These are phyloP conservation scores for Tylopilus sp. DNA, from an alignment of 1,284 basidiomycete species.

Conservation along the genomic window DNA sequence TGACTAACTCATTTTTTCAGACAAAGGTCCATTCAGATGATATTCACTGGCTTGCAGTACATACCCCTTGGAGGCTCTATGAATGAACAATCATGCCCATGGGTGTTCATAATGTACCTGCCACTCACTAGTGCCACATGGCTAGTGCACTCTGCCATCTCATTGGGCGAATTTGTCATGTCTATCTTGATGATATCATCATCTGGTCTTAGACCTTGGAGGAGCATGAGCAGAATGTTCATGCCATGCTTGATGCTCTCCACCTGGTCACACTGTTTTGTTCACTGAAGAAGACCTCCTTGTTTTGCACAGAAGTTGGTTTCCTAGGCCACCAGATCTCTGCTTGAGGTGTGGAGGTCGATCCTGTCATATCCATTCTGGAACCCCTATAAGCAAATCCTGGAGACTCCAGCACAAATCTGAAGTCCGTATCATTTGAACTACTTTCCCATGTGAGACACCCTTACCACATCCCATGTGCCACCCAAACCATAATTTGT, in stretches of 20 bases:
- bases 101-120: slow-evolving; percentile 36
- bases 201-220: slow-evolving; percentile 43
- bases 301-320: background rate
- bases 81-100: slow-evolving; percentile 43
- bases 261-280: background rate
- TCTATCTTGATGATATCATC: slow-evolving; percentile 51
- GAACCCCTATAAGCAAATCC: too few species aligned
- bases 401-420: too few species aligned
- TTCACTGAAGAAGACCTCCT: background rate
- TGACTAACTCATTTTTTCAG: slow-evolving; percentile 52
- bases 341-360: background rate
- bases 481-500: too few species aligned
- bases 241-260: background rate
- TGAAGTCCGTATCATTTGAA: too few species aligned
- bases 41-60: slow-evolving; percentile 40
- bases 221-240: slow-evolving; percentile 40
- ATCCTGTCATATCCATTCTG: too few species aligned
- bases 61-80: slow-evolving; percentile 39
- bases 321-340: background rate
- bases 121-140: slow-evolving; percentile 33
- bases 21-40: slow-evolving; percentile 43
- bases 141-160: slow-evolving; percentile 12
- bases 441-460: too few species aligned
- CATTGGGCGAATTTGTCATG: slow-evolving; percentile 33
- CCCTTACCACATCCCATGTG: too few species aligned